Evolutionary conservation across 2,329 filamentous ascomycete species (phyloP).

Genomic region (Leptographium galeiforme): DNA sequence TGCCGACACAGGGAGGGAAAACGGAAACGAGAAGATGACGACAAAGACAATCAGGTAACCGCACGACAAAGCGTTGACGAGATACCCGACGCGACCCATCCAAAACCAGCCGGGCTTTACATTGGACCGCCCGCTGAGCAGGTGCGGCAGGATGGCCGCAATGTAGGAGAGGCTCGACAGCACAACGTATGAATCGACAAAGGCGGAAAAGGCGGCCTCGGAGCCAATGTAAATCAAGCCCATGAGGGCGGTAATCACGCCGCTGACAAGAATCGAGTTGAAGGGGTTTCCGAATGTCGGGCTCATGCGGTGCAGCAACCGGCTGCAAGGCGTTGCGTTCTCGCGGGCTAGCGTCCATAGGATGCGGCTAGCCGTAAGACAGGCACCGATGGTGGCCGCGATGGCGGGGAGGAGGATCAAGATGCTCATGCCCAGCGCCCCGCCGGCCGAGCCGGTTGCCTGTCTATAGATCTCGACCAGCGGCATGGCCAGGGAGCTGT

Average conservation of each 20-base stretch:
- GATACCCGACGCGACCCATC: neutral
- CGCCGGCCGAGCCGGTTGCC: neutral
- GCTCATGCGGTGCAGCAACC: slow-evolving; percentile 37
- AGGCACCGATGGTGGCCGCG: neutral
- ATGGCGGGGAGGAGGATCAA: slow-evolving; percentile 8
- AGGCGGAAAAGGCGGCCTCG: slow-evolving; percentile 30
- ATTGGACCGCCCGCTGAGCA: neutral
- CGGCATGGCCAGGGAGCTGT: neutral
- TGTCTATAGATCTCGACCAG: neutral
- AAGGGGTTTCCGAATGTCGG: slow-evolving; percentile 42
- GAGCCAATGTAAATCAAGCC: slow-evolving; percentile 42
- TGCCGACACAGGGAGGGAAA: neutral
- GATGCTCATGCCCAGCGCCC: neutral
- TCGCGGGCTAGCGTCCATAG: slow-evolving; percentile 45
- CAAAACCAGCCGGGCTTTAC: neutral
- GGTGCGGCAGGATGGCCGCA: neutral
- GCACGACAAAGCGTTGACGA: neutral
- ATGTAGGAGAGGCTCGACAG: neutral
- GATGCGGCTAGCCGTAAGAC: neutral
- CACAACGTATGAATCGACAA: neutral
- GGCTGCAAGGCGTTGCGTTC: slow-evolving; percentile 42
- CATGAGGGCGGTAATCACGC: slow-evolving; percentile 34
- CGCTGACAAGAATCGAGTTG: slow-evolving; percentile 41
- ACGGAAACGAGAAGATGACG: neutral
- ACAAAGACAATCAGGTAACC: neutral